Evolutionary conservation across 441 rosid genomes (phyloP).

Genomic region (Theobroma grandiflorum): DNA sequence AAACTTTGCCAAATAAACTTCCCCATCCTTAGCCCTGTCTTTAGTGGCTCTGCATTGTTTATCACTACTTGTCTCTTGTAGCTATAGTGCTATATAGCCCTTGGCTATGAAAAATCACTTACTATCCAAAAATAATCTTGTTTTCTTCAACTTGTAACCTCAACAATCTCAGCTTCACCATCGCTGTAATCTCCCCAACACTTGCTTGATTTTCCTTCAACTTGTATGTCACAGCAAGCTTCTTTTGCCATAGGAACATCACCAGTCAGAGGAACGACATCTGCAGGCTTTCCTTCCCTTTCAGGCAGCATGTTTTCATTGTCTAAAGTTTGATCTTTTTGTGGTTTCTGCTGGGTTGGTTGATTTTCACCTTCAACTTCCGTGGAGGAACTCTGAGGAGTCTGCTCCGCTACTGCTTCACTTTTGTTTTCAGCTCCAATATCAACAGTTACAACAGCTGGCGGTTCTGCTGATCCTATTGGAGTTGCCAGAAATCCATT

Average conservation of each 20-base stretch:
- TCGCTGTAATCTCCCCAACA: conserved; percentile 93
- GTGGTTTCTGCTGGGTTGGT: conserved; percentile 37
- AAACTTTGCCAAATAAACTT: conserved; percentile 20
- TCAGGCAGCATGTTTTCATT: conserved; percentile 37
- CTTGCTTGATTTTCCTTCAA: conserved; percentile 59
- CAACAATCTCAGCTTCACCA: conserved; percentile 72
- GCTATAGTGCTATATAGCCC: conserved; percentile 11
- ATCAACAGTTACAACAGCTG: conserved; percentile 40
- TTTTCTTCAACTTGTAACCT: conserved; percentile 64
- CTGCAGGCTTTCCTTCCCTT: conserved; percentile 43
- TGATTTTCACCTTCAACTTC: conserved; percentile 50
- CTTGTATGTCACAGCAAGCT: conserved; percentile 38
- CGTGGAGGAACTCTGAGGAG: conserved; percentile 42
- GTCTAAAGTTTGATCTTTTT: conserved; percentile 39
- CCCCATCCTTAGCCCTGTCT: conserved; percentile 21
- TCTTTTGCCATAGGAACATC: conserved; percentile 44
- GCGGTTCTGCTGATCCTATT: conserved; percentile 49
- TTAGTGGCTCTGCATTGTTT: conserved; percentile 13
- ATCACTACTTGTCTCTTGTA: conserved; percentile 24
- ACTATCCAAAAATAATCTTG: conserved; percentile 20
- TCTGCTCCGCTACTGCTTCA: conserved; percentile 48
- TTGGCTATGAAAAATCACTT: conserved; percentile 23
- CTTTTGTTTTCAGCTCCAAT: conserved; percentile 47
- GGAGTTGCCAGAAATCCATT: conserved; percentile 55
- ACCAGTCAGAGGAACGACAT: conserved; percentile 30